phyloP scores from a whole-genome alignment of 31 red algal species.

The Pterothamnion heteromorphum region DNA sequence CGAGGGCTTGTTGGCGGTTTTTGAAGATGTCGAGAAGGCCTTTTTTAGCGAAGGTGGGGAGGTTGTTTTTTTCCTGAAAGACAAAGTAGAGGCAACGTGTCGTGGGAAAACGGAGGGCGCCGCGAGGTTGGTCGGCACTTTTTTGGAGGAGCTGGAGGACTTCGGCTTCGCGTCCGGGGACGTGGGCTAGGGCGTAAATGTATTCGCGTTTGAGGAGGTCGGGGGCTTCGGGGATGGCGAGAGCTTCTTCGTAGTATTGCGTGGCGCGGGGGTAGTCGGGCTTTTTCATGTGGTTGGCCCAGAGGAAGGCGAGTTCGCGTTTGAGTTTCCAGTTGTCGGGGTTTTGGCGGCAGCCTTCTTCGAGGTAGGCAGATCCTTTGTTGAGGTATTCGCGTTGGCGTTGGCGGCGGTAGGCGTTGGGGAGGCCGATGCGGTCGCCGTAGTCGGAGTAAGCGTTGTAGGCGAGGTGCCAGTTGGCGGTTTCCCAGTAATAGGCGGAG shows the following conservation, averaged over 20 bases:
- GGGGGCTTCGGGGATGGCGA: background rate
- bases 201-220: background rate
- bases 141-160: background rate
- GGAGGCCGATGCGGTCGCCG: background rate
- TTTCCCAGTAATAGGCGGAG: background rate
- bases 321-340: background rate
- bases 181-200: background rate
- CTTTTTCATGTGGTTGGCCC: background rate
- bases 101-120: background rate
- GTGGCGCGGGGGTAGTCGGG: background rate
- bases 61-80: background rate
- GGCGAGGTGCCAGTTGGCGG: background rate
- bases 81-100: background rate
- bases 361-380: background rate
- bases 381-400: background rate
- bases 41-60: no score
- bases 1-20: no score
- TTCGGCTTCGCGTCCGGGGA: background rate
- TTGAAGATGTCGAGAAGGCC: no score
- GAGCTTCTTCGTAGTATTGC: background rate
- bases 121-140: background rate
- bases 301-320: background rate
- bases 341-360: background rate
- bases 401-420: background rate
- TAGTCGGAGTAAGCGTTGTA: background rate